Base-by-base conservation (phyloP, 768 basidiomycete genomes). In the Phlegmacium glaucopus region DNA sequence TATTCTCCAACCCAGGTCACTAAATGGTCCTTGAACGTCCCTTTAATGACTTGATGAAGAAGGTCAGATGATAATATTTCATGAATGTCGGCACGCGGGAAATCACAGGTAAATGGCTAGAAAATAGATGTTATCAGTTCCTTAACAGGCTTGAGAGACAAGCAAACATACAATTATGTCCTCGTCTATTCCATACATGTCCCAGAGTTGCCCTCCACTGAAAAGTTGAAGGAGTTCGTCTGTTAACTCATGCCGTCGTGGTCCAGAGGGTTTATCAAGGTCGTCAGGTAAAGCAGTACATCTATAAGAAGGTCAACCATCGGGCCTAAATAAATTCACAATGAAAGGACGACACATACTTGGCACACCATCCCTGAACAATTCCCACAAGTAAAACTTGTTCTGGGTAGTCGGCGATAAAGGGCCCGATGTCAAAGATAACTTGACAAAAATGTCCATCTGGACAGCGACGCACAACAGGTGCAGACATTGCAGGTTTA, bases 321-420 rank as follows among this genome's bases (percentile, higher is more conserved):
- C 27, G 29, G 18, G 26, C 6, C 25, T 9, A 42, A 15, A 4
- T 4, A 30, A 28, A 12, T 9, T 13, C 25, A 45, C 41, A 22
- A 25, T 25, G 55, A 40, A 37, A 40, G 16, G 18, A 16, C 9
- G 44, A 48, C 22, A 40, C 52, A 8, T 53, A 71, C 70, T 52
- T 54, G 12, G 65, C 38, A 48, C 72, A 74, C 70, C 69, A 72
- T 1, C 56, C 59, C 40, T 65, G 64, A 1, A 72, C 61, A 36
- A 69, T 54, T 25, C 67, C 60, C 2, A 64, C 56, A 1, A 71
- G 46, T 2, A 64, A 42, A 3, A 51, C 60, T 48, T 72, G 68
- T 44, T 73, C 68, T 1, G 67, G 71, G 39, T 74, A 72, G 44
- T 74, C 66, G 0, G 67, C 68, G 49, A 74, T 72, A 35, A 68